Conservation (phyloP, 768 basidiomycete species). For the Paxillus rubicundulus region DNA sequence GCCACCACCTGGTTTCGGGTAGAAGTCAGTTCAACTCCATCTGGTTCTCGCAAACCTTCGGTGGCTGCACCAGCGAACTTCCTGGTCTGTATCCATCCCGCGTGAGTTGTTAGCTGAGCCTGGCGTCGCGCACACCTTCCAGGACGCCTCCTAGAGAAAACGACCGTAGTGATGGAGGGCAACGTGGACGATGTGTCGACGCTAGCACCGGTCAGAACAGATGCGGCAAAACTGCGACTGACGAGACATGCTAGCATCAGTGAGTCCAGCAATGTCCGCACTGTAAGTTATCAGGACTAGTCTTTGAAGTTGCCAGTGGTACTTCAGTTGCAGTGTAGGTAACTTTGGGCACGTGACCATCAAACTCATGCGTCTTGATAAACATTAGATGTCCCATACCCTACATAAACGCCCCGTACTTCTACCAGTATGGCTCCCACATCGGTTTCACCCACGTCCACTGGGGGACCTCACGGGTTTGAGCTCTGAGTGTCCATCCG, state of each 20-base stretch:
- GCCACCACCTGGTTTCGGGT: constrained; percentile 37
- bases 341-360: neutral
- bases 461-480: no score
- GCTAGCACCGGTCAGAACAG: constrained; percentile 2
- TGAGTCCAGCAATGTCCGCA: neutral
- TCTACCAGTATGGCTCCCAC: no score
- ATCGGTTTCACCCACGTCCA: no score
- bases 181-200: neutral
- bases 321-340: neutral
- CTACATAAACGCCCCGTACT: no score
- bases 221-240: constrained; percentile 9
- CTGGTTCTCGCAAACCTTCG: neutral
- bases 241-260: constrained; percentile 24
- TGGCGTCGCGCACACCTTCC: neutral
- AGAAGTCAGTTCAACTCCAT: neutral
- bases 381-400: no score
- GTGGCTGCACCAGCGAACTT: neutral
- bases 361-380: no score
- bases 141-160: neutral
- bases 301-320: no score
- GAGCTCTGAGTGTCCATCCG: no score
- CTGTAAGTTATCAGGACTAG: neutral
- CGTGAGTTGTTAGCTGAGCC: neutral
- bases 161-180: neutral
- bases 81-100: neutral